phyloP scores from a whole-genome alignment of 225 moss, liverwort and hornwort species.

The Anthoceros angustus region DNA sequence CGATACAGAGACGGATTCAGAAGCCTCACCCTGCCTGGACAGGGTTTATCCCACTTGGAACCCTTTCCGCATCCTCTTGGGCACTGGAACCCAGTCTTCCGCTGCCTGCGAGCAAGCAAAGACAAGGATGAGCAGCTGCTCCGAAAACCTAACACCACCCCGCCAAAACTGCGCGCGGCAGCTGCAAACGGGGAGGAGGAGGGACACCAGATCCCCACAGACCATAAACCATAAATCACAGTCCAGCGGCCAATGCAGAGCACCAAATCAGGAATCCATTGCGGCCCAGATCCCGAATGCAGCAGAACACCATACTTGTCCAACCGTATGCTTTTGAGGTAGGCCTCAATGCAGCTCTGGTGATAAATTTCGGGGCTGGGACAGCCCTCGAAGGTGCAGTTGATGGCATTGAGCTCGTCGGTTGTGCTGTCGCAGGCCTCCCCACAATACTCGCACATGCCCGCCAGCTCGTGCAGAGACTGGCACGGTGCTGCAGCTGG shows the following conservation, averaged over 20 bases:
- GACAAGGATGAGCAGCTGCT: conserved; percentile 15
- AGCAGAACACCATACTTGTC: conserved; percentile 33
- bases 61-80: conserved; percentile 39
- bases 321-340: conserved; percentile 39
- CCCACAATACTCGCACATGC: conserved; percentile 35
- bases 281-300: no score
- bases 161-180: background rate
- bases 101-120: conserved; percentile 28
- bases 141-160: conserved; percentile 9
- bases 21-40: conserved; percentile 32
- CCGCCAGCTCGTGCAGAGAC: conserved; percentile 40
- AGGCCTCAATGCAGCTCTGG: conserved; percentile 40
- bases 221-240: conserved; percentile 6
- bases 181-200: no score
- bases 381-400: conserved; percentile 39
- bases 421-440: conserved; percentile 38
- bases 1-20: background rate
- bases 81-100: conserved; percentile 41
- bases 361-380: conserved; percentile 35
- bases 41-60: conserved; percentile 33
- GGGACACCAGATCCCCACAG: background rate
- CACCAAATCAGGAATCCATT: no score
- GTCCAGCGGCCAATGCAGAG: background rate
- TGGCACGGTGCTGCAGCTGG: conserved; percentile 22
- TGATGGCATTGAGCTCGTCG: conserved; percentile 38